Percentiles rank a stretch among this genome's conserved stretches.
phyloP scores from a whole-genome alignment of 768 basidiomycete genomes.

The Symmetrospora coprosmae region DNA sequence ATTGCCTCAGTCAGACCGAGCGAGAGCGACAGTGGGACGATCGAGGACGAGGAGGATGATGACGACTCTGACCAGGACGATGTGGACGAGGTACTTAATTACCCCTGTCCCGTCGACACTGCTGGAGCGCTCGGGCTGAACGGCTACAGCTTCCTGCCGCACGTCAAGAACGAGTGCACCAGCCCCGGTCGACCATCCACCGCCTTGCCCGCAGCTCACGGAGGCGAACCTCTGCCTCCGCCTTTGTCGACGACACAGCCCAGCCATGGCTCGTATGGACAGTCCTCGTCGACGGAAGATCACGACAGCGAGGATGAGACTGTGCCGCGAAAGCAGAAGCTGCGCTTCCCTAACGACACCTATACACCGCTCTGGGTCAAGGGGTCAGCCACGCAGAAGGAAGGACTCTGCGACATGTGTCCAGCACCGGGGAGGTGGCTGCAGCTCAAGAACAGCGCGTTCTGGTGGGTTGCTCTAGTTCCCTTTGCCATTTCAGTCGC shows the following conservation, averaged over 20 bases:
- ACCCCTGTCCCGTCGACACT: neutral
- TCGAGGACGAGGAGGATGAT: neutral
- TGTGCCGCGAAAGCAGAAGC: constrained; percentile 23
- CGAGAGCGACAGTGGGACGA: neutral
- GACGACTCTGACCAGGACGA: neutral
- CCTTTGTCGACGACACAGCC: neutral
- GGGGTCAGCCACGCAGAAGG: constrained; percentile 19
- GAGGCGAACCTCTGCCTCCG: neutral
- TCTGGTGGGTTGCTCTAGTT: constrained; percentile 17
- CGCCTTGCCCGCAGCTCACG: neutral
- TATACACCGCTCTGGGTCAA: constrained; percentile 30
- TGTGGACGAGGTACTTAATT: neutral
- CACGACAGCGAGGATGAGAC: neutral
- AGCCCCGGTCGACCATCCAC: neutral
- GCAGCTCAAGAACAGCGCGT: constrained; percentile 29
- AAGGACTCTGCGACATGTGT: constrained; percentile 29
- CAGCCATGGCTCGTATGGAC: neutral
- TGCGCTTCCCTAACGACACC: constrained; percentile 26
- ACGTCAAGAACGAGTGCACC: neutral
- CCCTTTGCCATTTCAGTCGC: neutral
- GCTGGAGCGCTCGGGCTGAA: neutral
- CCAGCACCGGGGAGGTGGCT: constrained; percentile 29
- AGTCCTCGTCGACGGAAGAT: neutral
- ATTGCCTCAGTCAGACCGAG: neutral
- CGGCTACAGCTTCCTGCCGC: neutral